Base-by-base conservation (phyloP, 352 stramenopile genomes). In the Phytophthora europaea region DNA sequence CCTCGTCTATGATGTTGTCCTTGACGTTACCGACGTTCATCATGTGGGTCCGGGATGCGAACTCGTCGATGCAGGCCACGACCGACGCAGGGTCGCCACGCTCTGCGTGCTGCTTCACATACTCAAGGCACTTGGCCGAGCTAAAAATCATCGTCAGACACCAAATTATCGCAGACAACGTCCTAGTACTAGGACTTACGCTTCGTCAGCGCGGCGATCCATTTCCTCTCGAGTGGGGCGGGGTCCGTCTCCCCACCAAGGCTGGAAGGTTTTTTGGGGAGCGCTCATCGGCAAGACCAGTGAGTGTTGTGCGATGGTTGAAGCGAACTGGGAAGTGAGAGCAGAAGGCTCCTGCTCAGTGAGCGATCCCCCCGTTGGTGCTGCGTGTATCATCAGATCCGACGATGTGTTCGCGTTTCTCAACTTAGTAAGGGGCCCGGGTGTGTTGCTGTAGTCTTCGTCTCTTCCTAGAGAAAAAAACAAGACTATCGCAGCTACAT, bases 11-110 rank as follows among this genome's bases (percentile, higher is more conserved):
- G 23, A 86, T 55, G 1, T 67, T 63, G 38, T 79, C 79, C 38
- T 86, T 88, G 26, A 67, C 20, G 3, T 67, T 43, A 4, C 81
- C 76, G 8, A 88, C 67, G 61, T 83, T 83, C 73, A 86, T 85
- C 79, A 86, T 88, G 65, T 61, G 70, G 70, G 78, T 70, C 6
- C 72, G 64, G 15, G 38, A 22, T 1, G 60, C 58, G 58, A 83
- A 51, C 43, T 23, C n/a, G 16, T n/a, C 43, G n/a, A 51, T 51
- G 43, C 5, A 51, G 43, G 43, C 43, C 13, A 51, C n/a, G 9
- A 51, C n/a, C 43, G 43, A 51, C 15, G 15, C 43, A 23, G 43
- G n/a, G 16, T 51, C 9, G 43, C 43, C 43, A 23, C 43, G 3
- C 8, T 51, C 43, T n/a, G n/a, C 43, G 6, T 51, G 43, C 53